These are phyloP conservation scores for Acacia crassicarpa DNA, from an alignment of 306 rosid species.

Conservation along the genomic window DNA sequence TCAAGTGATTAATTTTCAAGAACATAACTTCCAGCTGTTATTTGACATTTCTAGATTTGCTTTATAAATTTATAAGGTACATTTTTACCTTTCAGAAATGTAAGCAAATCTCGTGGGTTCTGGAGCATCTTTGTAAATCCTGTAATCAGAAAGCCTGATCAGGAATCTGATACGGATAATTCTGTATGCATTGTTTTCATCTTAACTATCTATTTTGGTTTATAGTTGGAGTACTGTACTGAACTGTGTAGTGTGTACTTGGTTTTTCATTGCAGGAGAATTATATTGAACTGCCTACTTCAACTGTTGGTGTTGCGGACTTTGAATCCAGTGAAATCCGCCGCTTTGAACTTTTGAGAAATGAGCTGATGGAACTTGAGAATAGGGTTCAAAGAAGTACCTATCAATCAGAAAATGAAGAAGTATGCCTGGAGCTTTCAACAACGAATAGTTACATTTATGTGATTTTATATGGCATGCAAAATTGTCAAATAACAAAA, in stretches of 20 bases:
- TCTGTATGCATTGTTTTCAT: conserved; percentile 47
- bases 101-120: conserved; percentile 50
- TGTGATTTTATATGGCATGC: conserved; percentile 6
- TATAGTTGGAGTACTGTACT: conserved; percentile 25
- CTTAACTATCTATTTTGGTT: conserved; percentile 19
- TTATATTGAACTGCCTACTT: conserved; percentile 50
- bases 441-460: conserved; percentile 10
- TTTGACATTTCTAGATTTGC: background rate
- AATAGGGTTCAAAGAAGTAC: conserved; percentile 79
- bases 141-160: conserved; percentile 49
- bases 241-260: conserved; percentile 30
- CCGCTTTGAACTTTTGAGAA: conserved; percentile 80
- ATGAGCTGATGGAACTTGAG: conserved; percentile 89
- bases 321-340: conserved; percentile 68
- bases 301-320: conserved; percentile 47
- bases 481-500: background rate
- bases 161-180: conserved; percentile 50
- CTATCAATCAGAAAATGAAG: conserved; percentile 69
- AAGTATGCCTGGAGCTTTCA: conserved; percentile 44
- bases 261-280: conserved; percentile 58
- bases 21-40: background rate
- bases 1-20: conserved; percentile 26
- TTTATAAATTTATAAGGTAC: background rate
- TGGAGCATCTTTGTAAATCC: conserved; percentile 63
- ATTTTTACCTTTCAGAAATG: conserved; percentile 37